Conservation (phyloP, 2,329 filamentous ascomycete species). For the Elsinoe ampelina region DNA sequence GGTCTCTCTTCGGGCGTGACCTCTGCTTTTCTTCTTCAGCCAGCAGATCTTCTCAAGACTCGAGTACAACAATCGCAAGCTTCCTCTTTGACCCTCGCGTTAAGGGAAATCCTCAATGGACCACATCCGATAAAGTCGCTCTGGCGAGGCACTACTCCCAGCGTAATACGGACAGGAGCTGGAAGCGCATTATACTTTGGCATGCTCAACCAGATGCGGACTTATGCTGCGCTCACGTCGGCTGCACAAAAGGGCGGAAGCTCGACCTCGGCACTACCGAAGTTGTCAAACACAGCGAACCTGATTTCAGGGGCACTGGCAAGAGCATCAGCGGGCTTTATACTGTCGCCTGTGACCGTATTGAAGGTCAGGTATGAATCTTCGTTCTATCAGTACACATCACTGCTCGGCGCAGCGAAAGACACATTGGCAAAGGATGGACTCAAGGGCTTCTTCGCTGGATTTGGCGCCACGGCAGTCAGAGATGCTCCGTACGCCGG, state of each 20-base stretch:
- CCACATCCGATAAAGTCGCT: conserved; percentile 61
- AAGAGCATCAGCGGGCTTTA: conserved; percentile 74
- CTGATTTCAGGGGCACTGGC: conserved; percentile 75
- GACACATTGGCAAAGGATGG: conserved; percentile 71
- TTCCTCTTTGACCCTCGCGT: conserved; percentile 54
- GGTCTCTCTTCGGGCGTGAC: conserved; percentile 80
- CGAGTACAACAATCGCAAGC: conserved; percentile 80
- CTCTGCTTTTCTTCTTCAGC: conserved; percentile 84
- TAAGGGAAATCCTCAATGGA: conserved; percentile 59
- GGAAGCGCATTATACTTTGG: conserved; percentile 94
- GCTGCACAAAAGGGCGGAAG: conserved; percentile 23
- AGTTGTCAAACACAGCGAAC: conserved; percentile 75
- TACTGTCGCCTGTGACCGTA: conserved; percentile 92
- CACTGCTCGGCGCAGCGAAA: conserved; percentile 58
- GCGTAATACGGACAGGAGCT: conserved; percentile 84
- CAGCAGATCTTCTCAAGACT: conserved; percentile 92
- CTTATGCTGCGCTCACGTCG: conserved; percentile 28
- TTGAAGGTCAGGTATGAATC: conserved; percentile 96
- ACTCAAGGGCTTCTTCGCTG: conserved; percentile 76
- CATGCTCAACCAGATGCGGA: conserved; percentile 57
- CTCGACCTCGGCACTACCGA: conserved; percentile 48
- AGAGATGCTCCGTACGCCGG: conserved; percentile 96
- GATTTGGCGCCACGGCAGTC: conserved; percentile 86
- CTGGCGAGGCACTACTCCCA: conserved; percentile 89
- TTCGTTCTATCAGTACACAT: conserved; percentile 72